These are phyloP conservation scores for Hypoxylon sp. DNA, from an alignment of 2,329 filamentous ascomycete genomes.

Conservation along the genomic window DNA sequence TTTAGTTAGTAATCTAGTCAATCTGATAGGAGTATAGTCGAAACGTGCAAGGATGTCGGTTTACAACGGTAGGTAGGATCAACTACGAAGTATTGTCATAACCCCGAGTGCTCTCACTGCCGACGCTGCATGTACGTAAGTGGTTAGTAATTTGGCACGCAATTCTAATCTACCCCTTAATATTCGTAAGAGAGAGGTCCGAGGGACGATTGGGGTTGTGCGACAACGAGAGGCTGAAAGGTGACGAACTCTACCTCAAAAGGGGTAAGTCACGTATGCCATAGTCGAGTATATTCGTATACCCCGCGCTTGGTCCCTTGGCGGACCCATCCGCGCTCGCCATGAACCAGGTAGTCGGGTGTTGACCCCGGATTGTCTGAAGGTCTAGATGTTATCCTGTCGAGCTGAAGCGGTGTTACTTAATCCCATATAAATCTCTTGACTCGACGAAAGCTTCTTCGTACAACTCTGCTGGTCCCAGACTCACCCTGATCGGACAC, in stretches of 20 bases:
- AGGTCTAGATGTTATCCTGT: constrained; percentile 17
- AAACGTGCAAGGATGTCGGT: neutral
- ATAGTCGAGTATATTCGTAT: constrained; percentile 10
- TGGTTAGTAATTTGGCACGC: neutral
- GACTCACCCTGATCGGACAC: neutral
- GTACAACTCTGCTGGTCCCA: neutral
- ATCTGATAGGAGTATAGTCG: constrained; percentile 20
- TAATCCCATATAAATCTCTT: constrained; percentile 28
- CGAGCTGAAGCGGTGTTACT: constrained; percentile 23
- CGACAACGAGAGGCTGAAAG: constrained; percentile 17
- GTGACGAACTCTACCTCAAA: neutral
- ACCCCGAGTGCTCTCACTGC: neutral
- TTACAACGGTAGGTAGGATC: neutral
- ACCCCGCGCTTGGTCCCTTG: constrained; percentile 28
- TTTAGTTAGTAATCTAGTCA: constrained; percentile 32
- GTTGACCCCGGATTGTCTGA: constrained; percentile 29
- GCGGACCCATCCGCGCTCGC: constrained; percentile 8
- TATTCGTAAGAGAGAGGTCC: neutral
- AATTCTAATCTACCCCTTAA: neutral
- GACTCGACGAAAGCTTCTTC: constrained; percentile 1
- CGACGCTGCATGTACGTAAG: neutral
- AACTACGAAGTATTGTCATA: neutral
- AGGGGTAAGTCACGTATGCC: constrained; percentile 8
- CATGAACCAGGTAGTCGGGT: constrained; percentile 40
- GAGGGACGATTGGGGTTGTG: neutral